Evolutionary conservation across 1,284 basidiomycete genomes (phyloP), one percentile per base, ranked within the genome.

Genomic region (Leccinum angustisporum): DNA sequence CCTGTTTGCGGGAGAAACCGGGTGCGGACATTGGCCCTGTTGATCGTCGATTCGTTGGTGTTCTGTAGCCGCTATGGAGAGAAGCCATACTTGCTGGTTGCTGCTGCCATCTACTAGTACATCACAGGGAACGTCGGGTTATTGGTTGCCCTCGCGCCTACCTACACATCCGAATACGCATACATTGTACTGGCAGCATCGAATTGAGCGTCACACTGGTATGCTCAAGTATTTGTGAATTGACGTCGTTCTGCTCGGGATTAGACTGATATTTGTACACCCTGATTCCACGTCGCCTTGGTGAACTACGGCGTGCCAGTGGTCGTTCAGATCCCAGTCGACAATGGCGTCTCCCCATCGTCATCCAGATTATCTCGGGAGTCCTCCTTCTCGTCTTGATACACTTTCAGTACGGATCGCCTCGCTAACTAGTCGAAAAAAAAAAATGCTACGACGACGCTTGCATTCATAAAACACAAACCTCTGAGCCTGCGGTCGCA

Each of bases 371-470:
- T 56, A 67, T 86, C 21, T 85, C 84, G 0, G 83, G 82, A 2
- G 72, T 79, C 10, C 62, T 84, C 3, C 82, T 83, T 64, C 69
- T 80, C 9, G 14, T 80, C 34, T 73, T 76, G 6, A 81, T 84
- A 74, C 63, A 80, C 52, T 82, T 85, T 68, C 80, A 83, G 64
- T 80, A 81, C 6, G 86, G 87, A 68, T 84, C 84, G 3, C 85
- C 84, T 4, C 80, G 86, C 3, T 88, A 84, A 84, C 76, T 87
- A 16, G 80, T 86, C 18, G 80, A 83, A 80, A 83, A 80, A n/a
- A 43, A 59, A 80, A 79, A 60, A 79, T 9, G 85, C 86, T 1
- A 81, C 83, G 5, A 70, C 67, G 31, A 78, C 79, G 8, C 79
- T 86, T 38, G 81, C 81, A 25, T 82, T 78, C 68, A 79, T 34